A percentile compares a stretch with the other conserved stretches of the same genome.
Conservation (phyloP, 2,329 filamentous ascomycete species). For the Pseudodiploospora longispora region DNA sequence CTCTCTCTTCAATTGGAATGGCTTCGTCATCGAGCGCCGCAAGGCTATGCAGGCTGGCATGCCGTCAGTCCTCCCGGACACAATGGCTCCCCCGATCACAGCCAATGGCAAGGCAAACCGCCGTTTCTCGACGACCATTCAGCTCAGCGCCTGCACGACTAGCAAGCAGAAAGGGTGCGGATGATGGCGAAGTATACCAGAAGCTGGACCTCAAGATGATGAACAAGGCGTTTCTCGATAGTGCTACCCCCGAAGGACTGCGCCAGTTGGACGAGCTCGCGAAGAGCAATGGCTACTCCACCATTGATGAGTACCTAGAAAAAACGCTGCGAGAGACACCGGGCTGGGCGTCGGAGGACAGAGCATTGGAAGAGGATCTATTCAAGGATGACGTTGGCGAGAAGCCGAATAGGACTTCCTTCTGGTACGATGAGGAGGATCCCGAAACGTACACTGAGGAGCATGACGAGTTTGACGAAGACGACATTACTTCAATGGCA, state of each 20-base stretch:
- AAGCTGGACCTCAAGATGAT: conserved; percentile 22
- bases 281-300: conserved; percentile 24
- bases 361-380: conserved; percentile 23
- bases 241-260: conserved; percentile 22
- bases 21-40: conserved; percentile 30
- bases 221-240: conserved; percentile 21
- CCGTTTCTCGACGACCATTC: conserved; percentile 19
- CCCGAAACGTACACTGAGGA: conserved; percentile 42
- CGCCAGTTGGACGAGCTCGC: conserved; percentile 27
- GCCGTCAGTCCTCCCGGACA: conserved; percentile 20
- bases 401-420: conserved; percentile 29
- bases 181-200: conserved; percentile 13
- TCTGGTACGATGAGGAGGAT: conserved; percentile 45
- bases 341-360: conserved; percentile 24
- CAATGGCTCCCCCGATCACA: conserved; percentile 15
- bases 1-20: conserved; percentile 22
- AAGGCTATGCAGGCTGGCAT: conserved; percentile 27
- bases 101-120: conserved; percentile 16
- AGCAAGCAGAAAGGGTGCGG: conserved; percentile 15
- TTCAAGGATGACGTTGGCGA: conserved; percentile 22
- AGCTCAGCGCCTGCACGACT: conserved; percentile 23
- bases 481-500: conserved; percentile 75
- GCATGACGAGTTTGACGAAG: conserved; percentile 60
- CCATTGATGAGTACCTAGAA: conserved; percentile 25
- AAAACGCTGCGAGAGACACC: conserved; percentile 18